Evolutionary conservation across 768 basidiomycete species (phyloP), one percentile per base, ranked within the genome.

Genomic region (Calvatia gigantea): DNA sequence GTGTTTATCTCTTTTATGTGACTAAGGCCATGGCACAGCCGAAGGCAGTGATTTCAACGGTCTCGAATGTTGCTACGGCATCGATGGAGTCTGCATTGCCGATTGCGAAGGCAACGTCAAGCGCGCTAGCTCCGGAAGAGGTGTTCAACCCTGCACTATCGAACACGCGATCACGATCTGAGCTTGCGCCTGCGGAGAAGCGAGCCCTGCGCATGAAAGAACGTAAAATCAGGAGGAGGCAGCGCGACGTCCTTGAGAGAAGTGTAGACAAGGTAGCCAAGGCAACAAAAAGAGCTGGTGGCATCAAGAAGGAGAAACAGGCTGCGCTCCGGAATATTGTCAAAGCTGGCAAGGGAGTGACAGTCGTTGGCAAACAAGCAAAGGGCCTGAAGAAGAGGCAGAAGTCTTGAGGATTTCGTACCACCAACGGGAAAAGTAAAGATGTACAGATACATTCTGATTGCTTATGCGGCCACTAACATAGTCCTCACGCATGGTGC

Each of bases 101-200:
- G 0, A 90, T 91, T 0, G 80, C 85, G 7, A 83, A 85, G 62
- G 86, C 92, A 0, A 73, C 80, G 0, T 77, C 87, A 2, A 86
- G 84, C 0, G 87, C 94, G 78, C 80, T 99, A 39, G 93, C 97
- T 0, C 97, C 97, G 1, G 94, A 98, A 67, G 97, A 99, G 70
- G 74, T 98, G 12, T 88, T 89, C 62, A 75, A 86, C 0, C 81
- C 89, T 0, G 68, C 79, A 2, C 64, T 82, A 0, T 70, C 79
- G 2, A 78, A 80, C 45, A 76, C 81, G 21, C 84, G 84, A 38
- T 79, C 85, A 2, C 80, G 83, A 38, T 86, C 85, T 46, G 96
- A 98, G 69, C 75, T 98, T 46, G 92, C 91, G 2, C 91, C 95
- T 0, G 68, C 75, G 17, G 87, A 98, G 73, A 97, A 97, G 73